Evolutionary conservation across 2,329 filamentous ascomycete genomes (phyloP), one percentile per base, ranked within the genome.

Genomic region (Aspergillus costaricaensis): DNA sequence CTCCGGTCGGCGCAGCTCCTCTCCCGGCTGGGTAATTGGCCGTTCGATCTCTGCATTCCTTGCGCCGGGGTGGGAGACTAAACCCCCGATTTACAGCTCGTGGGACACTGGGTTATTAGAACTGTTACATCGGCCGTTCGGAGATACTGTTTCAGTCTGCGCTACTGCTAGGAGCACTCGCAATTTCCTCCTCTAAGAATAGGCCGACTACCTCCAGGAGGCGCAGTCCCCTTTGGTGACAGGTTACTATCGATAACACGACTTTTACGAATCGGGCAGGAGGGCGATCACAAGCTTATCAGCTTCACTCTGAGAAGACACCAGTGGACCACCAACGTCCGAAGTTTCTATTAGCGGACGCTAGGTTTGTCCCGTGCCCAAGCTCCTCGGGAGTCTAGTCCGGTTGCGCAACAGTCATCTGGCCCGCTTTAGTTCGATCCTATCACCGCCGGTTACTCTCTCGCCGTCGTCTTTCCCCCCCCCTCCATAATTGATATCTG

Each of bases 361-460:
- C 54, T 50, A 61, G 58, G 54, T 49, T 59, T 63, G 55, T 56
- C 63, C 61, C 63, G 63, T 63, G 62, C 59, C 63, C 63, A 63
- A 67, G 66, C 66, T 68, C 63, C 61, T 59, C 60, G 60, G 59
- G 55, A 63, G 64, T 55, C 55, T 69, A 66, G 63, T 62, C 57
- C 62, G 55, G 55, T 66, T 68, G 60, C 57, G 66, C 66, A 62
- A 62, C 59, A 64, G 72, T 76, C 74, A 76, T 74, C 74, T 76
- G 74, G 72, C 62, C 67, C 65, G 68, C 61, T 41, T 58, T 62
- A 57, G 64, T 59, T 68, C 67, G 62, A 64, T 61, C 63, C 68
- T 65, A 68, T 68, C 63, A 65, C 60, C 60, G 53, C 59, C 27
- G 44, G 47, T 30, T 58, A 58, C 61, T 65, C 59, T 51, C 58